These are phyloP conservation scores for Ustilago curta DNA, from an alignment of 1,284 basidiomycete genomes.

Conservation along the genomic window DNA sequence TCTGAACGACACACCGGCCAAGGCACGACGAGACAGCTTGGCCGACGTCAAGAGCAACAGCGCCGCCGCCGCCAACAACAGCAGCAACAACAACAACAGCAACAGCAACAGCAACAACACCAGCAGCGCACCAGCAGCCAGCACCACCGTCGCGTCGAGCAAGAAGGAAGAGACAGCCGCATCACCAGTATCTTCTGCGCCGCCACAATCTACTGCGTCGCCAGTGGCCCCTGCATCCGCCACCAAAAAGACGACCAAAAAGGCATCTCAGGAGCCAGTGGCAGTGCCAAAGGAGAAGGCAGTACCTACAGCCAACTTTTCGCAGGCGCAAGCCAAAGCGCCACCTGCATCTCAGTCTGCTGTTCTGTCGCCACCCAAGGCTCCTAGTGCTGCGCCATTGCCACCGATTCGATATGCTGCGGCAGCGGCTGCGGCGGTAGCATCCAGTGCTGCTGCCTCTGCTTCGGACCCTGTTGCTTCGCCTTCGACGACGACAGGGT, in stretches of 20 bases:
- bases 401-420: slow-evolving; percentile 88
- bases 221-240: slow-evolving; percentile 27
- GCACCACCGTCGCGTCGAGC: slow-evolving; percentile 6
- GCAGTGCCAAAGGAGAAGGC: slow-evolving; percentile 75
- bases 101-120: slow-evolving; percentile 69
- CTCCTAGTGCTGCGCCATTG: slow-evolving; percentile 59
- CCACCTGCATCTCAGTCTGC: slow-evolving; percentile 68
- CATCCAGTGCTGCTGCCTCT: slow-evolving; percentile 37
- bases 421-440: slow-evolving; percentile 83
- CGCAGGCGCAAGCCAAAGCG: slow-evolving; percentile 73
- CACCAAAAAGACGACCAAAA: slow-evolving; percentile 52
- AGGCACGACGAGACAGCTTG: slow-evolving; percentile 42
- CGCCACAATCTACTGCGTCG: slow-evolving; percentile 17
- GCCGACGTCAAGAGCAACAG: slow-evolving; percentile 65
- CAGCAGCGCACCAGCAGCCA: slow-evolving; percentile 66
- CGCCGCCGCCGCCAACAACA: slow-evolving; percentile 75
- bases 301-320: slow-evolving; percentile 81
- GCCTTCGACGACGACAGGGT: slow-evolving; percentile 35
- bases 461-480: slow-evolving; percentile 27
- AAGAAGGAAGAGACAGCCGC: slow-evolving; percentile 43
- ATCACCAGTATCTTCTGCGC: slow-evolving; percentile 19
- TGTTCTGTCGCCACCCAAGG: slow-evolving; percentile 56
- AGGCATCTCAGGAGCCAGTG: slow-evolving; percentile 48
- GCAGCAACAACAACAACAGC: slow-evolving; percentile 70
- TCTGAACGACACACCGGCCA: slow-evolving; percentile 42